Evolutionary conservation across 75 land plant genomes (phyloP).

Genomic region (Cryptomeria japonica): DNA sequence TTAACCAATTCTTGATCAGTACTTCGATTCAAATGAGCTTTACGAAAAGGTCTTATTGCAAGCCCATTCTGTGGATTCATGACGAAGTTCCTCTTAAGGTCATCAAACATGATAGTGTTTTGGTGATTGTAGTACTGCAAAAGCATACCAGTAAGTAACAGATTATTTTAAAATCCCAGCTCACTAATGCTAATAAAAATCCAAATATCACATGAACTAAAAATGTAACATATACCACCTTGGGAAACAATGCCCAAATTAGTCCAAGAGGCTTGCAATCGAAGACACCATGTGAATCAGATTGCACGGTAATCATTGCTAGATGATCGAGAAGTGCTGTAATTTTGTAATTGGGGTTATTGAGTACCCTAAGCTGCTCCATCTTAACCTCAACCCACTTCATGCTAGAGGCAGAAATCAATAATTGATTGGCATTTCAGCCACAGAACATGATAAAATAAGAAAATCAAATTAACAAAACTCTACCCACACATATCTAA

Average conservation of each 20-base stretch:
- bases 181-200: not conserved
- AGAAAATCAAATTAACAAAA: not conserved
- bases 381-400: conserved; percentile 99
- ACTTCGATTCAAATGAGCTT: conserved; percentile 80
- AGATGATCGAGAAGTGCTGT: conserved; percentile 94
- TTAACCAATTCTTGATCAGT: conserved; percentile 83
- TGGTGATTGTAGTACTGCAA: conserved; percentile 82
- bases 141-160: not conserved
- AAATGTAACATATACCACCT: conserved; percentile 40
- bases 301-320: conserved; percentile 98
- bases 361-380: conserved; percentile 93
- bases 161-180: not conserved
- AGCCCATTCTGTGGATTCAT: conserved; percentile 99
- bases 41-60: conserved; percentile 84
- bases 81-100: conserved; percentile 91
- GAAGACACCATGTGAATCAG: conserved; percentile 74
- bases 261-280: conserved; percentile 99
- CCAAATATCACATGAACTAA: not conserved
- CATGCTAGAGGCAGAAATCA: conserved; percentile 51
- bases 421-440: not conserved
- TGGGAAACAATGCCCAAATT: conserved; percentile 88
- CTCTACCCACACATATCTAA: not conserved
- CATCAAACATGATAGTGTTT: conserved; percentile 98
- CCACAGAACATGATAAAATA: not conserved
- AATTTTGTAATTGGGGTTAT: conserved; percentile 88